These are phyloP conservation scores for Phoma sp. DNA, from an alignment of 2,329 filamentous ascomycete species.

Conservation along the genomic window DNA sequence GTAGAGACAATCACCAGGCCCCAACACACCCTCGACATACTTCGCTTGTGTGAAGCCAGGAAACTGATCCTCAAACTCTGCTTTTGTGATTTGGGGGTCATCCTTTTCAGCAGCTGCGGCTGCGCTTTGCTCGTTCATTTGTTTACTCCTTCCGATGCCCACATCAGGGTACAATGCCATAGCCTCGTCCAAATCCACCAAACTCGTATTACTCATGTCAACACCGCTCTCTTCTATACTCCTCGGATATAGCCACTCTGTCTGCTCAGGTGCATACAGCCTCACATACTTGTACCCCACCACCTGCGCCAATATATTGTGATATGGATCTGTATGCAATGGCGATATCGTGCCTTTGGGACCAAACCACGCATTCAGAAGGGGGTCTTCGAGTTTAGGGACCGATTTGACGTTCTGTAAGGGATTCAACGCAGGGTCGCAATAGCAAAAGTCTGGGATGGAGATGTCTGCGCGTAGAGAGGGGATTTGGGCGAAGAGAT, in stretches of 20 bases:
- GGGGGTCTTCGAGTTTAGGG: conserved; percentile 60
- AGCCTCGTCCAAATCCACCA: conserved; percentile 75
- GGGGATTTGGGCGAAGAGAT: conserved; percentile 84
- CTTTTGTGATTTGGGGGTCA: background rate
- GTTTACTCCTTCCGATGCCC: conserved; percentile 18
- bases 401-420: conserved; percentile 26
- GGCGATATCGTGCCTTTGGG: conserved; percentile 88
- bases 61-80: conserved; percentile 48
- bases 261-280: conserved; percentile 75
- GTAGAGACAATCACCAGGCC: conserved; percentile 83
- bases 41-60: conserved; percentile 65
- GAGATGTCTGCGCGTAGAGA: conserved; percentile 75
- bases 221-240: conserved; percentile 71
- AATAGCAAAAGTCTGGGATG: conserved; percentile 86
- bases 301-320: conserved; percentile 89
- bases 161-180: conserved; percentile 57
- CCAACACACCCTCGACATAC: conserved; percentile 80
- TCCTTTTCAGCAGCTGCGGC: conserved; percentile 10
- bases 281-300: conserved; percentile 92
- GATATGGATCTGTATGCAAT: conserved; percentile 91
- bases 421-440: conserved; percentile 56
- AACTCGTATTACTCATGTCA: conserved; percentile 91
- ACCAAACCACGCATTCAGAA: conserved; percentile 92
- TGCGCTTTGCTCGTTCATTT: conserved; percentile 40
- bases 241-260: conserved; percentile 66